Evolutionary conservation across 768 basidiomycete genomes (phyloP).

Genomic region (Sporobolomyces phaffii): DNA sequence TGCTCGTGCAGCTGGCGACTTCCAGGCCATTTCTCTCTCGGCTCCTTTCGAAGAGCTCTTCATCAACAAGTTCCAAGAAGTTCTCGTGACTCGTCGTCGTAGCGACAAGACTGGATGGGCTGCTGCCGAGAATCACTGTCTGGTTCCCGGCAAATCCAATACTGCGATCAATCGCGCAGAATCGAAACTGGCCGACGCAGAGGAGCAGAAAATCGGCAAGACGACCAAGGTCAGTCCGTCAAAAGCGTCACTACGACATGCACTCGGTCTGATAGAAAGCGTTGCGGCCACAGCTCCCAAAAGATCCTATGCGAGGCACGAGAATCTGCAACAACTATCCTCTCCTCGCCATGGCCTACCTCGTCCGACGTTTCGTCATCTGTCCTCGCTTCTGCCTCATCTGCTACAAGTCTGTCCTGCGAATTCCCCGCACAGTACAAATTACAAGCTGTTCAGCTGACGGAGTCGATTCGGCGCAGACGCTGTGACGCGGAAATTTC

Average conservation of each 20-base stretch:
- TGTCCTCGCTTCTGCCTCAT: constrained; percentile 67
- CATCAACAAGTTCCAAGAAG: constrained; percentile 55
- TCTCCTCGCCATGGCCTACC: constrained; percentile 60
- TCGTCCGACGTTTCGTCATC: constrained; percentile 59
- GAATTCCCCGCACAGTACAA: neutral
- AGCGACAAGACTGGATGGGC: constrained; percentile 61
- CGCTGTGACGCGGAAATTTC: constrained; percentile 42
- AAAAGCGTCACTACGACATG: too few relatives aligned
- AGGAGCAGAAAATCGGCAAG: constrained; percentile 46
- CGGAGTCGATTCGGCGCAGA: too few relatives aligned
- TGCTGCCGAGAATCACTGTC: constrained; percentile 57
- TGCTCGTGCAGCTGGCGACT: constrained; percentile 43
- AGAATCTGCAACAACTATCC: constrained; percentile 54
- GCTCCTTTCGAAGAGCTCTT: constrained; percentile 59
- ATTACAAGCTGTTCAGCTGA: too few relatives aligned
- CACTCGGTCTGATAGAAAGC: too few relatives aligned
- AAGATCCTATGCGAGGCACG: constrained; percentile 51
- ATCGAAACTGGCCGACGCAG: constrained; percentile 49
- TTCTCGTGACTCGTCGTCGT: constrained; percentile 55
- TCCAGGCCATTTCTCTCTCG: constrained; percentile 62
- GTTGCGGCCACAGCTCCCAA: constrained; percentile 44
- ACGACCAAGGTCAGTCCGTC: constrained; percentile 24
- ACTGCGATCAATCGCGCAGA: constrained; percentile 43
- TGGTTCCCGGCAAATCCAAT: constrained; percentile 50
- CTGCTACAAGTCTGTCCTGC: constrained; percentile 52